phyloP scores from a whole-genome alignment of 208 protist species.

The Kentomonas sorsogonicus region DNA sequence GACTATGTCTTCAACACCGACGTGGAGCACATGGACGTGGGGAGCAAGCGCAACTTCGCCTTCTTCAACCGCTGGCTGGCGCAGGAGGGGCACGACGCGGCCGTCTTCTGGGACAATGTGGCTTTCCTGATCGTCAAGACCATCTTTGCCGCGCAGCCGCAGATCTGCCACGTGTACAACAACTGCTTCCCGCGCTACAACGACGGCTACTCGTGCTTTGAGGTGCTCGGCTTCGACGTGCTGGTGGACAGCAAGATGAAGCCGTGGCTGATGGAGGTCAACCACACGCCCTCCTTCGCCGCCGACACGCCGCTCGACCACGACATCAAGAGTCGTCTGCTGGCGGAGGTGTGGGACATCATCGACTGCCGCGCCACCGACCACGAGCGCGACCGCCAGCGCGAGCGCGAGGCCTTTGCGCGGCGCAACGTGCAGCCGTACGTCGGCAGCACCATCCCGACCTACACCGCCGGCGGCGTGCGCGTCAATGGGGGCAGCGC shows the following conservation, averaged over 20 bases:
- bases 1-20: conserved; percentile 91
- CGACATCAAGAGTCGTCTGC: conserved; percentile 86
- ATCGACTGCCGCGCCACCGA: conserved; percentile 78
- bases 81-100: conserved; percentile 37
- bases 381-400: conserved; percentile 45
- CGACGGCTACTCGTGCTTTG: conserved; percentile 93
- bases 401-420: conserved; percentile 72
- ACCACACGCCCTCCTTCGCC: conserved; percentile 94
- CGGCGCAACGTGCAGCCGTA: conserved; percentile 69
- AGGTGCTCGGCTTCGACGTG: conserved; percentile 96
- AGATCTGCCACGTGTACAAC: conserved; percentile 87
- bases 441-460: conserved; percentile 9
- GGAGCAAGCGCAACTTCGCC: conserved; percentile 91
- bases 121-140: conserved; percentile 87
- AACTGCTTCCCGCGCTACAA: conserved; percentile 88
- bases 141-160: conserved; percentile 89
- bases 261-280: conserved; percentile 96
- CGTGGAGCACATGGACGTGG: conserved; percentile 54
- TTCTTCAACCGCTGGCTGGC: conserved; percentile 87
- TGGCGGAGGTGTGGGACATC: conserved; percentile 87
- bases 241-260: conserved; percentile 89
- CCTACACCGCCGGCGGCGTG: neutral
- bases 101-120: conserved; percentile 74
- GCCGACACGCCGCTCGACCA: conserved; percentile 91
- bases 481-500: neutral